Base-by-base conservation (phyloP, 768 basidiomycete genomes). In the Russula compacta region DNA sequence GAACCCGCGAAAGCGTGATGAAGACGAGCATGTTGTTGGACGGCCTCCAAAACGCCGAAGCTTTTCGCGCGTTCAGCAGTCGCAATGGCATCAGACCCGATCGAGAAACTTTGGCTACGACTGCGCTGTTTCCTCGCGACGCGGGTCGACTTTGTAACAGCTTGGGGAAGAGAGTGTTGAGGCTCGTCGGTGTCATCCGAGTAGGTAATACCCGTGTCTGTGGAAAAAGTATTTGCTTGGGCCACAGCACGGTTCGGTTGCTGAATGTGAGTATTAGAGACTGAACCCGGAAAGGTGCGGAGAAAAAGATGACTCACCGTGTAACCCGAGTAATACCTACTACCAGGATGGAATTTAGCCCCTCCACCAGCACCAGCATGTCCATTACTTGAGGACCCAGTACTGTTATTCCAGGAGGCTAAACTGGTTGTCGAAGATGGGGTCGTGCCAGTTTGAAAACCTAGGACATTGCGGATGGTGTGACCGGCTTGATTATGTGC, bases 401-500 rank as follows among this genome's bases (percentile, higher is more conserved):
- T 72, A 5, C 72, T 53, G 51, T 58, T 76, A 32, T 78, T 78
- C 75, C 78, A 78, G 6, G 72, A 66, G 29, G 72, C 73, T 53
- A 79, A 58, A 24, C 74, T 71, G 47, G 71, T 70, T 33, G 78
- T 63, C 24, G 72, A 67, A 65, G 67, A 77, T 68, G 70, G 69
- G 32, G 78, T 73, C 8, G 80, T 77, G 3, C 80, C 76, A 1
- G 81, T 77, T 73, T 84, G 84, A 17, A 83, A 69, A 69, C 89
- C 86, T 58, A 91, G 79, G 57, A 87, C 90, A 79, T 87, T 92
- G 60, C 89, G 77, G 70, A 91, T 76, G 0, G 87, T 81, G 63
- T 84, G 78, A 5, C 79, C 74, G 5, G 79, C 79, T 71, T 87
- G 87, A 63, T 84, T 83, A 67, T 91, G 88, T 58, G 87, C 85